Base-by-base conservation (phyloP, 2,329 filamentous ascomycete genomes). In the Bipolaris sorokiniana region DNA sequence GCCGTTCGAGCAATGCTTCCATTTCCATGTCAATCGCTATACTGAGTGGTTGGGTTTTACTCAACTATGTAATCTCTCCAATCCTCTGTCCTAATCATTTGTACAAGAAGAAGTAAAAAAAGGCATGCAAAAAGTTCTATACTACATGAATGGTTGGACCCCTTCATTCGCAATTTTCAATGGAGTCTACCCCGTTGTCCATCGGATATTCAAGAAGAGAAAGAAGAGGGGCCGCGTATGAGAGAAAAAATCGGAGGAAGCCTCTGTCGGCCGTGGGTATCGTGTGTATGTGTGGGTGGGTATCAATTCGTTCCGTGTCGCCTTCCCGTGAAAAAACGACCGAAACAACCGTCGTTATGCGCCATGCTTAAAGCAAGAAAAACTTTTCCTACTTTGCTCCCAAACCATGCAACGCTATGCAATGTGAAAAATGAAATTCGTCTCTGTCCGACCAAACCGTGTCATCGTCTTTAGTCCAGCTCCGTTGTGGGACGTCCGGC, bases 401-500 rank as follows among this genome's bases (percentile, higher is more conserved):
- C 3, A 54, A 54, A 33, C 42, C n/a, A 31, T 45, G n/a, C 38
- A 10, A 49, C 44, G 44, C 34, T 40, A 53, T 53, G 51, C 36
- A 47, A 41, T 33, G n/a, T 16, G 22, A 53, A 42, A 42, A 54
- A 48, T 38, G 33, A 46, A 26, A 57, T 45, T 20, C n/a, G 26
- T 47, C 15, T 26, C 28, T 15, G 16, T 16, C 7, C 13, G 34
- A 7, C 26, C 28, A 31, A 20, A 10, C 31, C 36, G n/a, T 11
- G 20, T 10, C 20, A 7, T 47, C 18, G 44, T 28, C 31, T 47
- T 64, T 56, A 74, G 3, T 69, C 61, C 47, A 73, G 20, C 56
- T 75, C 72, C 0, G 59, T 63, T 5, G 65, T 68, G 1, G 65
- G 52, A 1, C 58, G 48, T 6, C 83, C 82, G 51, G 90, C 88